These are phyloP conservation scores for Niveomyces coronatus DNA, from an alignment of 2,329 filamentous ascomycete species.

Conservation along the genomic window DNA sequence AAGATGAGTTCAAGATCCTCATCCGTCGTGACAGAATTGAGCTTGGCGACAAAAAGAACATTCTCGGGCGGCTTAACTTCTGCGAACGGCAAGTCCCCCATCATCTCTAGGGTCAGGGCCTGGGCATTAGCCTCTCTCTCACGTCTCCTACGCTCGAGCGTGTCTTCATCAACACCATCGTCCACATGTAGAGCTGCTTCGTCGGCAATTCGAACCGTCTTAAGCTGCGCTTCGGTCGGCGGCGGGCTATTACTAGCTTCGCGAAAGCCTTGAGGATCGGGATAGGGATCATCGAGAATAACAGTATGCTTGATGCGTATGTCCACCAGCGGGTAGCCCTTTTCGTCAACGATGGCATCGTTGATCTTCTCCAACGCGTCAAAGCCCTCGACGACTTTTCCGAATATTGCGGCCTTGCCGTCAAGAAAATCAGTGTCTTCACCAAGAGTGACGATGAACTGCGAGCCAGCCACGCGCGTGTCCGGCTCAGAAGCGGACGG, in stretches of 20 bases:
- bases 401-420: slow-evolving; percentile 89
- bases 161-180: slow-evolving; percentile 63
- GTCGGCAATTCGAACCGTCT: slow-evolving; percentile 83
- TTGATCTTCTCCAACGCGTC: slow-evolving; percentile 93
- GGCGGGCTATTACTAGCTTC: slow-evolving; percentile 72
- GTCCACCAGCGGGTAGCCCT: slow-evolving; percentile 80
- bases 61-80: slow-evolving; percentile 97
- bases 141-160: slow-evolving; percentile 65
- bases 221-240: slow-evolving; percentile 75
- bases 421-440: slow-evolving; percentile 86
- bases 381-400: slow-evolving; percentile 91
- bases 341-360: slow-evolving; percentile 74
- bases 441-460: slow-evolving; percentile 87
- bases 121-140: slow-evolving; percentile 90
- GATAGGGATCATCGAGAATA: slow-evolving; percentile 82
- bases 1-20: slow-evolving; percentile 94
- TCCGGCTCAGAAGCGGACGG: slow-evolving; percentile 68
- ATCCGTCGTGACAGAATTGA: slow-evolving; percentile 93
- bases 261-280: slow-evolving; percentile 65
- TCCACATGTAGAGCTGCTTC: slow-evolving; percentile 74
- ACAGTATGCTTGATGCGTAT: slow-evolving; percentile 91
- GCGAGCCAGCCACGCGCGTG: slow-evolving; percentile 71
- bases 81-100: slow-evolving; percentile 92
- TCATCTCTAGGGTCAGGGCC: slow-evolving; percentile 91
- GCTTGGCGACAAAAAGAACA: slow-evolving; percentile 94